These are phyloP conservation scores for Psilocybe azurescens DNA, from an alignment of 768 basidiomycete species.

Conservation along the genomic window DNA sequence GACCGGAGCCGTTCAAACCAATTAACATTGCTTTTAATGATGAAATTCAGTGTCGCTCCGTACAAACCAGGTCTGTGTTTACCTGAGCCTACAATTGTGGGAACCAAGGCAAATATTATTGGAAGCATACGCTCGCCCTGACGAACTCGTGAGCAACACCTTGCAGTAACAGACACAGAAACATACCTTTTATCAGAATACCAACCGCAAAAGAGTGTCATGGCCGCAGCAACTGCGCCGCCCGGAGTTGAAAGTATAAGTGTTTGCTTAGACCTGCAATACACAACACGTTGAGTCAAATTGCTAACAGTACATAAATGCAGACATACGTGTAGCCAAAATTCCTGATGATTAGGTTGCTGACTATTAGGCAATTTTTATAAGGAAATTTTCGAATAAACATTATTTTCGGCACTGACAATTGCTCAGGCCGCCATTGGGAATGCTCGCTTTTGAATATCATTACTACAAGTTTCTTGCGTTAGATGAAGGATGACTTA, in stretches of 20 bases:
- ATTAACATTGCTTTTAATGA: slow-evolving; percentile 49
- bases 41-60: background rate
- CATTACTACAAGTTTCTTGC: background rate
- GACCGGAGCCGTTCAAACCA: slow-evolving; percentile 51
- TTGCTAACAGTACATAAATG: background rate
- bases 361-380: slow-evolving; percentile 39
- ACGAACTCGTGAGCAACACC: background rate
- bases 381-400: background rate
- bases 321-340: slow-evolving; percentile 64
- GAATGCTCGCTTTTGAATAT: slow-evolving; percentile 56
- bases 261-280: slow-evolving; percentile 57
- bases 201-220: slow-evolving; percentile 61
- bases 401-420: slow-evolving; percentile 41
- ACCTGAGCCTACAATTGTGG: slow-evolving; percentile 64
- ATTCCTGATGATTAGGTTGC: slow-evolving; percentile 64
- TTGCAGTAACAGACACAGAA: background rate
- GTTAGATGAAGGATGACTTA: slow-evolving; percentile 30
- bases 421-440: slow-evolving; percentile 67
- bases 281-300: background rate
- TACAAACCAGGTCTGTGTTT: slow-evolving; percentile 8
- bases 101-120: slow-evolving; percentile 60
- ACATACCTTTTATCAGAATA: slow-evolving; percentile 65
- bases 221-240: slow-evolving; percentile 54
- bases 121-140: slow-evolving; percentile 67
- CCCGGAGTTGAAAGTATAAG: slow-evolving; percentile 63